Percentiles rank a stretch among this genome's conserved stretches.
phyloP scores from a whole-genome alignment of 441 rosid species.

The Sinapis alba region DNA sequence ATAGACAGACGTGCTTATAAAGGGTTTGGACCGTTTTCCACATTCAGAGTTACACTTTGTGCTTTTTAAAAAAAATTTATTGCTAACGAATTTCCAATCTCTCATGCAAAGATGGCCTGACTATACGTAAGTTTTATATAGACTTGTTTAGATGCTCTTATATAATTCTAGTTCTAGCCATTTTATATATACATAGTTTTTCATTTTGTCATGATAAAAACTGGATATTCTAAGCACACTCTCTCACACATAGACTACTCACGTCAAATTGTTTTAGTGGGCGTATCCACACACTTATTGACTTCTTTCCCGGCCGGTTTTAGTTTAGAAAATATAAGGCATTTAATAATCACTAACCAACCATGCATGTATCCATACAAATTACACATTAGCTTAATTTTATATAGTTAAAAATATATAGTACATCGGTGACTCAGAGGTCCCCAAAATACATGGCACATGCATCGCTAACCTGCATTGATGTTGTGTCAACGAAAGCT shows the following conservation, averaged over 20 bases:
- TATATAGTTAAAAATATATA: neutral
- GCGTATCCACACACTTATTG: neutral
- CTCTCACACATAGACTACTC: neutral
- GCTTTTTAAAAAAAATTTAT: neutral
- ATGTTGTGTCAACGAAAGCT: slow-evolving; percentile 23
- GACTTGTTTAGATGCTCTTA: neutral
- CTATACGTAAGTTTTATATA: slow-evolving; percentile 5
- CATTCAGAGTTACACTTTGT: neutral
- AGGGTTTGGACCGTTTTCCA: slow-evolving; percentile 11
- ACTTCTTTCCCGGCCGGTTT: neutral
- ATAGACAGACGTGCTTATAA: neutral
- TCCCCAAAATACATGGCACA: slow-evolving; percentile 26
- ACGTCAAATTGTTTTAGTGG: neutral
- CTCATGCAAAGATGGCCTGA: neutral
- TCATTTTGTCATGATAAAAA: neutral
- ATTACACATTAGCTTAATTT: neutral
- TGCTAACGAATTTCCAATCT: neutral
- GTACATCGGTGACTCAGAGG: slow-evolving; percentile 18
- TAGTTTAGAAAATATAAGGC: neutral
- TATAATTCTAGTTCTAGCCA: neutral
- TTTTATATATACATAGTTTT: neutral
- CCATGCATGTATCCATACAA: neutral
- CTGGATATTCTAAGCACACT: neutral
- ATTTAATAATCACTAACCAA: slow-evolving; percentile 20
- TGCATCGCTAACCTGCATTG: slow-evolving; percentile 19